phyloP scores from a whole-genome alignment of 331 rosid genomes.

The Stylosanthes scabra region DNA sequence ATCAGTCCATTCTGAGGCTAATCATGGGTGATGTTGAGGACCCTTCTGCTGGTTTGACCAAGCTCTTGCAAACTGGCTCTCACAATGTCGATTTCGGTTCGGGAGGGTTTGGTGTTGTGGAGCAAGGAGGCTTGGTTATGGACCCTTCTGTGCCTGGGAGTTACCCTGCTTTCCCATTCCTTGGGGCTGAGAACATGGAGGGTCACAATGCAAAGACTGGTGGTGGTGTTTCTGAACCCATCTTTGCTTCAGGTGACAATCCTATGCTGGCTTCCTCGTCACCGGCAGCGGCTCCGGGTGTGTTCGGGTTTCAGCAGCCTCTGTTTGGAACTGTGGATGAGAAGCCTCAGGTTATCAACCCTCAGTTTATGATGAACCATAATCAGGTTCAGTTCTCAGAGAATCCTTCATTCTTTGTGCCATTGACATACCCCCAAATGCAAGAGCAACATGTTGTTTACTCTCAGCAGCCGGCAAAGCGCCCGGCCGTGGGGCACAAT shows the following conservation, averaged over 20 bases:
- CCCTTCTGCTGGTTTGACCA: constrained; percentile 86
- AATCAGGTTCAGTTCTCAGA: constrained; percentile 72
- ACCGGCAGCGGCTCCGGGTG: constrained; percentile 32
- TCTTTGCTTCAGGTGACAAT: constrained; percentile 49
- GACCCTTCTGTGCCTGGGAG: constrained; percentile 50
- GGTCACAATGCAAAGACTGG: constrained; percentile 40
- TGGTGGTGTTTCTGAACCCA: constrained; percentile 47
- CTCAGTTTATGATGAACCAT: constrained; percentile 65
- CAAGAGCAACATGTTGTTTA: constrained; percentile 68
- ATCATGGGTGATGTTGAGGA: constrained; percentile 91
- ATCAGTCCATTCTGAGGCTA: constrained; percentile 80
- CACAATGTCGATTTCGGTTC: constrained; percentile 65
- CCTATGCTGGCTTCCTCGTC: constrained; percentile 49
- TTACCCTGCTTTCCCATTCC: constrained; percentile 54
- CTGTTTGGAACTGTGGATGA: constrained; percentile 63
- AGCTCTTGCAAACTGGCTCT: constrained; percentile 66
- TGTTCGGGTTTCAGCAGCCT: constrained; percentile 57
- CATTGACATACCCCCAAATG: constrained; percentile 61
- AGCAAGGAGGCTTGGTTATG: constrained; percentile 71
- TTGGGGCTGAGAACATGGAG: constrained; percentile 37
- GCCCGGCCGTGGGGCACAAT: constrained; percentile 53
- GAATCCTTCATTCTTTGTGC: constrained; percentile 74
- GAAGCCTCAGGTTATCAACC: constrained; percentile 74
- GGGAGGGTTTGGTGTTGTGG: constrained; percentile 59
- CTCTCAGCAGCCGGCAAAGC: constrained; percentile 63